phyloP scores from a whole-genome alignment of 805 yeast species.

The Kuraishia ogatae region DNA sequence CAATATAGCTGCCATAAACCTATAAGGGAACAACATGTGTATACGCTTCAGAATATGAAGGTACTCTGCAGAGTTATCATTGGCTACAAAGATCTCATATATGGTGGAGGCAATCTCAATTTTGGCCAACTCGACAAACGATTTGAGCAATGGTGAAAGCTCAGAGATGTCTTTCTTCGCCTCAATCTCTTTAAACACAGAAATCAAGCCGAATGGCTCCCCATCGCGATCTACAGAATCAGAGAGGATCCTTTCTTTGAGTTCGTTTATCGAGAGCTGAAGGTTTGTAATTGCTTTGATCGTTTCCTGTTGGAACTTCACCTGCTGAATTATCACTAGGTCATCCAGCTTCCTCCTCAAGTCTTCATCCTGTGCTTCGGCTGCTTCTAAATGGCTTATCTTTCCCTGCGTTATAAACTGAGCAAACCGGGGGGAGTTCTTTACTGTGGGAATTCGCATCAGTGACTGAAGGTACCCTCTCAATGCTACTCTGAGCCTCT shows the following conservation, averaged over 20 bases:
- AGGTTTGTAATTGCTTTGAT: conserved; percentile 18
- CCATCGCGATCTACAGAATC: neutral
- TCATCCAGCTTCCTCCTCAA: conserved; percentile 53
- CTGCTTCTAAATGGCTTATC: conserved; percentile 26
- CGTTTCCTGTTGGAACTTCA: conserved; percentile 58
- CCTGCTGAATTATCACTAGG: conserved; percentile 48
- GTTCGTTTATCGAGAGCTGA: conserved; percentile 33
- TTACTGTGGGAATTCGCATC: conserved; percentile 43
- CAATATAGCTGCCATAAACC: conserved; percentile 65
- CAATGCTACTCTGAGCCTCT: conserved; percentile 67
- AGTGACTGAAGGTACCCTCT: conserved; percentile 62
- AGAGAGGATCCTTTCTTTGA: conserved; percentile 16
- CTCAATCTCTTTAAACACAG: conserved; percentile 61
- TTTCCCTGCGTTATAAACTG: conserved; percentile 41
- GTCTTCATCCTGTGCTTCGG: conserved; percentile 47
- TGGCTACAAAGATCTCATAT: conserved; percentile 72
- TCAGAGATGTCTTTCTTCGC: conserved; percentile 40
- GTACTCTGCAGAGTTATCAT: conserved; percentile 72
- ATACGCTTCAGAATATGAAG: conserved; percentile 62
- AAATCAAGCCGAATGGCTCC: conserved; percentile 44
- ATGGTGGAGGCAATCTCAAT: conserved; percentile 79
- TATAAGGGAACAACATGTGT: conserved; percentile 76
- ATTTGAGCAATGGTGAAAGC: conserved; percentile 56
- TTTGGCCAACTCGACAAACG: conserved; percentile 75
- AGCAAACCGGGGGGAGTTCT: conserved; percentile 39